Evolutionary conservation across 768 basidiomycete genomes (phyloP), one percentile per base, ranked within the genome.

Genomic region (Rhizopogon rudus): DNA sequence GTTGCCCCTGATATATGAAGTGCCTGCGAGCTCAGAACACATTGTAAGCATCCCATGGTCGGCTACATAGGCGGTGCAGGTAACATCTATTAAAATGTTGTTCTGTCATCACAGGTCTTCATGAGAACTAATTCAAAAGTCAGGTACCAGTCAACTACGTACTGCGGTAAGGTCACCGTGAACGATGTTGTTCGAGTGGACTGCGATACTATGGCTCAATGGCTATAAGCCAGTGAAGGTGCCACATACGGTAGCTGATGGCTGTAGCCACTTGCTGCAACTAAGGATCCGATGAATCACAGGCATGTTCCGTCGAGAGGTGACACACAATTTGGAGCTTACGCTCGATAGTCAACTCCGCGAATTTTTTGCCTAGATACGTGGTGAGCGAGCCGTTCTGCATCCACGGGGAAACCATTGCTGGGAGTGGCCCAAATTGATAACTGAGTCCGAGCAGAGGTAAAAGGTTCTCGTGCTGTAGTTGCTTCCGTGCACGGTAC

Each of bases 371-470:
- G 6, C 56, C 57, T 9, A 73, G 60, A 54, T 67, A 66, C 29
- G 40, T 56, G 2, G 54, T 63, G 6, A 72, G 46, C 2, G 60
- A 59, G 22, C 71, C 72, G 12, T 64, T 64, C 42, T 68, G 67
- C 13, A 69, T n/a, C 71, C 71, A 73, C 2, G 67, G 71, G 41
- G 63, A 71, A 44, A 72, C 65, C 67, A 71, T 64, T 3, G 71
- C 66, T 5, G 61, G 61, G 29, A 68, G 60, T 31, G 51, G 57
- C 12, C 72, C 66, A 41, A 73, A 72, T 37, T 64, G 68, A 9
- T 57, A 56, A 8, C 56, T 63, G 40, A 66, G 56, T 1, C 70
- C 71, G 56, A 60, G 65, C 6, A 72, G 57, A 25, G 65, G 68
- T 13, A 70, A 35, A 9, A 73, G 55, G 44, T 64, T 60, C 2